Base-by-base conservation (phyloP, 495 filamentous ascomycete genomes). In the Penicillium cataractarum region DNA sequence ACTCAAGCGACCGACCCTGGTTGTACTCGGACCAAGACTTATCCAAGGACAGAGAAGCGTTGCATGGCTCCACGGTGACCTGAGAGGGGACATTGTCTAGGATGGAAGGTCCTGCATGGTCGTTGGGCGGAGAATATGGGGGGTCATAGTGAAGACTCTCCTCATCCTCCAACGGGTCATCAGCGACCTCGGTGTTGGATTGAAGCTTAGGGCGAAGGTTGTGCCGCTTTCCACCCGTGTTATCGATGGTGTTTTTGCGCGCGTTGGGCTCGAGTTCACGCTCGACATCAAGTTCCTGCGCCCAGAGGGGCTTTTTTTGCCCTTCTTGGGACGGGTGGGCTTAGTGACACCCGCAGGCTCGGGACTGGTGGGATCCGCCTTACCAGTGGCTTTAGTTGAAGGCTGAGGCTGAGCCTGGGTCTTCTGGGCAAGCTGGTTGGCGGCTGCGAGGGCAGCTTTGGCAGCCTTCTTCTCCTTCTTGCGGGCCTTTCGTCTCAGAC, bases 391-490 rank as follows among this genome's bases (percentile, higher is more conserved):
- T n/a, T 50, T 24, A 50, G 46, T 27, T 12, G 24, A 7, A 19
- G 42, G 19, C 19, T 46, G 46, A 29, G 24, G 0, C 5, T 29
- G 9, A 17, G 4, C 9, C 51, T 35, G 27, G 2, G 2, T 22
- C 29, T 21, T 17, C n/a, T 54, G 26, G 29, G 19, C 33, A 15
- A 22, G 3, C 10, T 37, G 10, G 15, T 10, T 27, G 19, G 40
- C 32, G 27, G 40, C 24, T 13, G 26, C 32, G 1, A 42, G 21
- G 10, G 58, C 58, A 24, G 57, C 55, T 54, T 53, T 17, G 8
- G 31, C 49, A 13, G 54, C 42, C 59, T 69, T 71, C 55, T 56
- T 66, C 56, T 71, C 65, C 51, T 57, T 60, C 56, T 71, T 71
- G 51, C 65, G 65, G 0, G 54, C 29, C 31, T 67, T 72, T 35